A percentile compares a stretch with the other conserved stretches of the same genome.
Conservation (phyloP, 2,329 filamentous ascomycete genomes). For the Ophiostoma tasmaniense region DNA sequence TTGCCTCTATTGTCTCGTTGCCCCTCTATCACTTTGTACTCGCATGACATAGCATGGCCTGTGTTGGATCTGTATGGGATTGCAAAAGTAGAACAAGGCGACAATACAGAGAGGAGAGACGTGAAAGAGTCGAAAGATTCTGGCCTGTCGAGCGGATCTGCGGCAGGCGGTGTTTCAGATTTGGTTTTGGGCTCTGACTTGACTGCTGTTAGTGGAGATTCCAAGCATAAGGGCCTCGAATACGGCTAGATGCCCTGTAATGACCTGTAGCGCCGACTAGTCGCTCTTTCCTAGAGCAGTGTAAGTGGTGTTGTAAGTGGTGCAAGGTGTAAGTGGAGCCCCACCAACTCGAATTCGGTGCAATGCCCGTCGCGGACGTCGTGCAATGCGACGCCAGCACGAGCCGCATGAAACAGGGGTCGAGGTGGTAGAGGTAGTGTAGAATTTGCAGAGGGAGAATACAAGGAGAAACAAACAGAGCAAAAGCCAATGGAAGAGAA, state of each 20-base stretch:
- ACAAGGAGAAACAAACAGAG: not conserved
- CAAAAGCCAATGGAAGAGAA: not conserved
- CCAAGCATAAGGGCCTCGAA: too few relatives aligned
- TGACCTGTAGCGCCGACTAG: not conserved
- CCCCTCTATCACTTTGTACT: not conserved
- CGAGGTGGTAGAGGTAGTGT: not conserved
- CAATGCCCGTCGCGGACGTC: not conserved
- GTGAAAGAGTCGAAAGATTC: not conserved
- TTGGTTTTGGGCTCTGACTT: not conserved
- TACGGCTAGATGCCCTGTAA: too few relatives aligned
- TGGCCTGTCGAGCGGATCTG: not conserved
- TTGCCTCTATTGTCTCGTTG: not conserved
- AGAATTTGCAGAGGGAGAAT: not conserved
- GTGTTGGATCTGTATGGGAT: not conserved
- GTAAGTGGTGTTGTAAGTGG: not conserved
- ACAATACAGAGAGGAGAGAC: not conserved
- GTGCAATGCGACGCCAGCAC: not conserved
- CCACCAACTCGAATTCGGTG: not conserved
- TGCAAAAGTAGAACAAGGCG: not conserved
- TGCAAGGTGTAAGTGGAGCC: not conserved
- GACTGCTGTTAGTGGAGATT: not conserved
- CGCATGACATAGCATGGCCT: not conserved
- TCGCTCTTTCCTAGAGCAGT: not conserved
- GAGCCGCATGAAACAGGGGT: conserved; percentile 8
- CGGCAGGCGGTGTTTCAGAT: not conserved